phyloP scores from a whole-genome alignment of 2,329 filamentous ascomycete species.

The Elsinoe ampelina region DNA sequence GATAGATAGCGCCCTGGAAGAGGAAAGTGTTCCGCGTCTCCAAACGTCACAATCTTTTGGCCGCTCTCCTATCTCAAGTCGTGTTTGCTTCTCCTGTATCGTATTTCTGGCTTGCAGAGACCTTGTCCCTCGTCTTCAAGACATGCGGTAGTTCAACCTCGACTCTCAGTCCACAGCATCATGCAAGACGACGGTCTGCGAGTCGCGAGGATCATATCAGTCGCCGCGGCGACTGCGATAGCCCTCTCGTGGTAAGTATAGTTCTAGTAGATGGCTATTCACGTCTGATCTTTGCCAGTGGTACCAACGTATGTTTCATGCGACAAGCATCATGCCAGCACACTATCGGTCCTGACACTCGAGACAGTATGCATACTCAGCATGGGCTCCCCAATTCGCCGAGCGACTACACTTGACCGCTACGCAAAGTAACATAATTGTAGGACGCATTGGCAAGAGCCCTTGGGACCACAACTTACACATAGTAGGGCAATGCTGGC shows the following conservation, averaged over 20 bases:
- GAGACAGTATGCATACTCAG: slow-evolving; percentile 86
- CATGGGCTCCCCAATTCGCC: slow-evolving; percentile 94
- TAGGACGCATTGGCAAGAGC: slow-evolving; percentile 30
- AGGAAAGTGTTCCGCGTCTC: slow-evolving; percentile 2
- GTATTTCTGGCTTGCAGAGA: background rate
- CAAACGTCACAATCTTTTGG: slow-evolving; percentile 7
- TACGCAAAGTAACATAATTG: slow-evolving; percentile 89
- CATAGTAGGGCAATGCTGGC: slow-evolving; percentile 49
- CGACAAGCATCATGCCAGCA: background rate
- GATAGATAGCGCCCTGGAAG: background rate
- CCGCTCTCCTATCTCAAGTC: slow-evolving; percentile 1
- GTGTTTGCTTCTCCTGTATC: background rate
- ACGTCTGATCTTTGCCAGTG: slow-evolving; percentile 30
- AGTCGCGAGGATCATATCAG: slow-evolving; percentile 67
- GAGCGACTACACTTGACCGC: slow-evolving; percentile 76
- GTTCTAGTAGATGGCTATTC: background rate
- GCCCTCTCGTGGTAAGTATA: slow-evolving; percentile 59
- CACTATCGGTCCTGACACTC: slow-evolving; percentile 14
- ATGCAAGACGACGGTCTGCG: slow-evolving; percentile 45
- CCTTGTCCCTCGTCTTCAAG: background rate
- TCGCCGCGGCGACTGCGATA: slow-evolving; percentile 73
- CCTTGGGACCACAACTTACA: slow-evolving; percentile 23
- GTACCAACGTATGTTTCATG: slow-evolving; percentile 64
- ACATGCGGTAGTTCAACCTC: background rate
- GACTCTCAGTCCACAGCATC: slow-evolving; percentile 19